A percentile compares a stretch with the other conserved stretches of the same genome.
Conservation (phyloP, 768 basidiomycete species). For the Thelephora aurantiotincta region DNA sequence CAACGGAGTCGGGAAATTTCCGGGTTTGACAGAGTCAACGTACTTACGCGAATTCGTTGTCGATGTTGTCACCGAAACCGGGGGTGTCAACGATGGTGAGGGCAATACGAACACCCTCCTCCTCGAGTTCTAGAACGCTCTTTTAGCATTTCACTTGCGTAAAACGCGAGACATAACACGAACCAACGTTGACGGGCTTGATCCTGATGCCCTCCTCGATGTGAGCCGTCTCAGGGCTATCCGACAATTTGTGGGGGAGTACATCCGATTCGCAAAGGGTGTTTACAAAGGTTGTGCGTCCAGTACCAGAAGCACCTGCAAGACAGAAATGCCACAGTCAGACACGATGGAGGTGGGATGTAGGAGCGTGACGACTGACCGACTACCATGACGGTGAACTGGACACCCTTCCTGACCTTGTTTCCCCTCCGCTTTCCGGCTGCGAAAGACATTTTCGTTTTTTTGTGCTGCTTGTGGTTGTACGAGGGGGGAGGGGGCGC, state of each 20-base stretch:
- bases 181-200: conserved; percentile 89
- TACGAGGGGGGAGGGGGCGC: conserved; percentile 10
- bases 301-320: conserved; percentile 90
- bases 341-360: background rate
- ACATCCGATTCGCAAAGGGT: conserved; percentile 97
- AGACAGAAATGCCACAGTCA: conserved; percentile 5
- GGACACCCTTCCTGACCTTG: conserved; percentile 98
- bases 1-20: conserved; percentile 1
- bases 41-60: conserved; percentile 92
- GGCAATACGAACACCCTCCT: conserved; percentile 96
- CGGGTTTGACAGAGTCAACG: conserved; percentile 1
- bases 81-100: conserved; percentile 98
- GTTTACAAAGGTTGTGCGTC: conserved; percentile 97
- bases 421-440: conserved; percentile 79
- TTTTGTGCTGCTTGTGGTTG: conserved; percentile 2
- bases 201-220: conserved; percentile 90
- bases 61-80: conserved; percentile 97
- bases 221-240: conserved; percentile 80
- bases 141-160: background rate
- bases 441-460: conserved; percentile 46
- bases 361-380: conserved; percentile 39
- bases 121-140: conserved; percentile 71
- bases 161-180: conserved; percentile 15
- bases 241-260: conserved; percentile 72
- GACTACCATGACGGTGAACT: conserved; percentile 96